These are phyloP conservation scores for Carex kokanica DNA, from an alignment of 176 grass and related monocot genomes.

Conservation along the genomic window DNA sequence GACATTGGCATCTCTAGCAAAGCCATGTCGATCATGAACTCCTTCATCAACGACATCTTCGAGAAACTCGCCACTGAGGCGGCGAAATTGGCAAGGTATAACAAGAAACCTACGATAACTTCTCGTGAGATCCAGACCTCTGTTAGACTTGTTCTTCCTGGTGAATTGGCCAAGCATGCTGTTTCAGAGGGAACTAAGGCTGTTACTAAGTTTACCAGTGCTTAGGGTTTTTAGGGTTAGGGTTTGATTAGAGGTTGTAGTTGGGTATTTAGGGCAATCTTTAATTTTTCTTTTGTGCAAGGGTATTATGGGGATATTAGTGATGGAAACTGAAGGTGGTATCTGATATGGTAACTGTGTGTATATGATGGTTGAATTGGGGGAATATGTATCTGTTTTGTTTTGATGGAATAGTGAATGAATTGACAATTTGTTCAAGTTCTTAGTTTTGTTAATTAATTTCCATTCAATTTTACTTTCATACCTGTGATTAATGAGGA, in stretches of 20 bases:
- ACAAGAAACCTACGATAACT: conserved; percentile 20
- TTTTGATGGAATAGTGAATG: neutral
- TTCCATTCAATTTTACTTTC: neutral
- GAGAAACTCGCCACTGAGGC: conserved; percentile 53
- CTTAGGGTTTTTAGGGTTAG: conserved; percentile 11
- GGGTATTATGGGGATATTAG: too few relatives aligned
- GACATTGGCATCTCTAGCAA: conserved; percentile 69
- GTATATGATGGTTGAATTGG: neutral
- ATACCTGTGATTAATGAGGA: neutral
- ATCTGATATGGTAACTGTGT: too few relatives aligned
- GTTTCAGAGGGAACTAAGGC: conserved; percentile 26
- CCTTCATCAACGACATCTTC: conserved; percentile 77
- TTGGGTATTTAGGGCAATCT: neutral
- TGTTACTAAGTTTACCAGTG: conserved; percentile 26
- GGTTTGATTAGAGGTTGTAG: neutral
- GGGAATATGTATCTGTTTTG: neutral
- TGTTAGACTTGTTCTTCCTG: conserved; percentile 3
- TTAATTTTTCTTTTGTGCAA: too few relatives aligned
- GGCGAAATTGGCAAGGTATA: neutral
- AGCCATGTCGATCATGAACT: conserved; percentile 84
- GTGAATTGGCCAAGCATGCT: conserved; percentile 22
- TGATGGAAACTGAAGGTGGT: too few relatives aligned
- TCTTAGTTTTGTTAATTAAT: neutral
- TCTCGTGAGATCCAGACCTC: conserved; percentile 20
- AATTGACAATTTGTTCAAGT: neutral